These are phyloP conservation scores for Ogataea salicorniae DNA, from an alignment of 805 yeast species.

Conservation along the genomic window DNA sequence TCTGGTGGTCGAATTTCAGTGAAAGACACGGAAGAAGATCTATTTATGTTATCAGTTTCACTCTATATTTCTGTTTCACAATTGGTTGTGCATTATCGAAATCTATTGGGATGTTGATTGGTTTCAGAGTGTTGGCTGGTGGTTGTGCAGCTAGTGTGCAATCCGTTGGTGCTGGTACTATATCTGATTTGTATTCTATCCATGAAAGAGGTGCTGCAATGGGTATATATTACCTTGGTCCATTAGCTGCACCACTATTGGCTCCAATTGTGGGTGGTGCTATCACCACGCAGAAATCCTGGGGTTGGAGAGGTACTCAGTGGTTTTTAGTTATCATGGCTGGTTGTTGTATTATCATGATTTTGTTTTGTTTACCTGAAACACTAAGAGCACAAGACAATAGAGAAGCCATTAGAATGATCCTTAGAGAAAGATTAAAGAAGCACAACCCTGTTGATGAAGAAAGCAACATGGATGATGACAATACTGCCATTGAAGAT, in stretches of 20 bases:
- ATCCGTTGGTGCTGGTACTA: slow-evolving; percentile 86
- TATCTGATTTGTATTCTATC: slow-evolving; percentile 64
- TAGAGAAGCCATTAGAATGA: slow-evolving; percentile 45
- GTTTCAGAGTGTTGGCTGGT: slow-evolving; percentile 66
- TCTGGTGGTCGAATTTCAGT: slow-evolving; percentile 85
- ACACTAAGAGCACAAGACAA: slow-evolving; percentile 67
- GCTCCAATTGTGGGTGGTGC: slow-evolving; percentile 82
- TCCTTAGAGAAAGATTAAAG: slow-evolving; percentile 35
- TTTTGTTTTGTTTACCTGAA: slow-evolving; percentile 68
- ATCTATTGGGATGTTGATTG: slow-evolving; percentile 55
- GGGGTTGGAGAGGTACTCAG: slow-evolving; percentile 89
- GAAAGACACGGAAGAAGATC: slow-evolving; percentile 72
- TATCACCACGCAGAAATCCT: slow-evolving; percentile 45
- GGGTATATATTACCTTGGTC: slow-evolving; percentile 78
- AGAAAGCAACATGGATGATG: slow-evolving; percentile 8
- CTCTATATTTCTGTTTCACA: slow-evolving; percentile 57
- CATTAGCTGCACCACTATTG: slow-evolving; percentile 72
- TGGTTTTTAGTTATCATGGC: slow-evolving; percentile 74
- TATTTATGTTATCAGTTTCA: slow-evolving; percentile 65
- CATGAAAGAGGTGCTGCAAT: slow-evolving; percentile 71
- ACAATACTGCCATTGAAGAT: slow-evolving; percentile 3
- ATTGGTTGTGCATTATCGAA: slow-evolving; percentile 70
- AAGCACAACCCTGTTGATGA: slow-evolving; percentile 10
- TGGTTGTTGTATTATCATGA: slow-evolving; percentile 43
- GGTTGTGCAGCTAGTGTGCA: slow-evolving; percentile 84